Percentiles rank a stretch among this genome's conserved stretches.
Conservation (phyloP, 305 asterid species). For the Fraxinus nigra region DNA sequence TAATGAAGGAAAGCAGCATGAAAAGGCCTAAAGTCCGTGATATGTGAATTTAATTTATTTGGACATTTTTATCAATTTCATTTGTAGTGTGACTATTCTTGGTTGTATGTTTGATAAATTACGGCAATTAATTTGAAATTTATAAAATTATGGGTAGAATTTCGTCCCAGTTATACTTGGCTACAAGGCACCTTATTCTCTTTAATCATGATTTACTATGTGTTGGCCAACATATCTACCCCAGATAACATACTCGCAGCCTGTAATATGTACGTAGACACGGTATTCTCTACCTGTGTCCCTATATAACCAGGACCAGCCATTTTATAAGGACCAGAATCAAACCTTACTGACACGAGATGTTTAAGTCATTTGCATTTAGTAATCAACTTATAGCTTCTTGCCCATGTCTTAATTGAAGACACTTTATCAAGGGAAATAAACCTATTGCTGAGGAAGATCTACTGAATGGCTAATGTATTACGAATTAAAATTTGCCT, state of each 20-base stretch:
- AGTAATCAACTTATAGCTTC: conserved; percentile 5
- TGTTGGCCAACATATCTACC: background rate
- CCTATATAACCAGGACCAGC: background rate
- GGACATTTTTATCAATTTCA: conserved; percentile 12
- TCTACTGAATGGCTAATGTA: conserved; percentile 11
- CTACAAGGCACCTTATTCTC: conserved; percentile 7
- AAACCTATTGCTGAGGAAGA: conserved; percentile 13
- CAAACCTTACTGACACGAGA: background rate
- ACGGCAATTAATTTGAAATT: background rate
- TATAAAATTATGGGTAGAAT: background rate
- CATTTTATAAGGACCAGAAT: background rate
- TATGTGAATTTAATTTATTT: conserved; percentile 9
- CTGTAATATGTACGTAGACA: background rate
- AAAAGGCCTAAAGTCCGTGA: conserved; percentile 1
- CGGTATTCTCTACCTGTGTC: background rate
- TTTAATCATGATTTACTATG: background rate
- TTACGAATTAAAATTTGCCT: conserved; percentile 19
- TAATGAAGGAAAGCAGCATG: conserved; percentile 1
- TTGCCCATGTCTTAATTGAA: background rate
- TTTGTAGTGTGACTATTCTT: conserved; percentile 10
- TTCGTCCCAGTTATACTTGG: background rate
- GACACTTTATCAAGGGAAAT: background rate
- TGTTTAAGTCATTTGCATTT: background rate
- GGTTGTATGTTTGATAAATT: conserved; percentile 10
- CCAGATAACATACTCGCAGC: conserved; percentile 11